Evolutionary conservation across 2,329 filamentous ascomycete genomes (phyloP).

Genomic region (Apiospora aurea): DNA sequence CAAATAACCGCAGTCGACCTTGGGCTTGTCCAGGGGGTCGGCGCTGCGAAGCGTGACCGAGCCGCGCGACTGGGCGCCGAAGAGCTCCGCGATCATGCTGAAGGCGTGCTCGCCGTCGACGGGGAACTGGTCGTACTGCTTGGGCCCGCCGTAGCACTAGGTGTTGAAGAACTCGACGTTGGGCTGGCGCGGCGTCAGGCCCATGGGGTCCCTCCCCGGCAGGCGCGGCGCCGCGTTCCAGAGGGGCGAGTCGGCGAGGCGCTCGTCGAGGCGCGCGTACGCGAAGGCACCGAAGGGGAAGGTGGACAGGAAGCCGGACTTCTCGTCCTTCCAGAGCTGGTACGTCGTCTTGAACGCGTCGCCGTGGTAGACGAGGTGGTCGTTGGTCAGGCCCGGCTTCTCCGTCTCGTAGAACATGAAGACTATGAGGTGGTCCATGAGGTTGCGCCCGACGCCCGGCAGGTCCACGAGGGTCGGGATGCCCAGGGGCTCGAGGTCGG

Average conservation of each 20-base stretch:
- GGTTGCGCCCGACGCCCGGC: slow-evolving; percentile 35
- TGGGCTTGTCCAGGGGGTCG: slow-evolving; percentile 58
- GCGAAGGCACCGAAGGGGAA: slow-evolving; percentile 71
- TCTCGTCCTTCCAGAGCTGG: slow-evolving; percentile 63
- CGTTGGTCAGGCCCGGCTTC: slow-evolving; percentile 59
- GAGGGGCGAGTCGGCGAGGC: slow-evolving; percentile 59
- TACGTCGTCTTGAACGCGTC: slow-evolving; percentile 59
- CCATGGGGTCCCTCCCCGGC: slow-evolving; percentile 68
- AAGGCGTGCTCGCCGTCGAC: slow-evolving; percentile 62
- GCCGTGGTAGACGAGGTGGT: slow-evolving; percentile 60
- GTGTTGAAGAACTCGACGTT: slow-evolving; percentile 70
- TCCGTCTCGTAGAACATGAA: slow-evolving; percentile 69
- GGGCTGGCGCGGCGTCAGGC: slow-evolving; percentile 61
- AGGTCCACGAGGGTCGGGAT: slow-evolving; percentile 30
- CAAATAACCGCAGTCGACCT: slow-evolving; percentile 66
- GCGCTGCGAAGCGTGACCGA: slow-evolving; percentile 57
- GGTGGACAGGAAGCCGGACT: slow-evolving; percentile 63
- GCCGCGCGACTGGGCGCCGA: slow-evolving; percentile 63
- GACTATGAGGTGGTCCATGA: slow-evolving; percentile 48
- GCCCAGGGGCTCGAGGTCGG: slow-evolving; percentile 42
- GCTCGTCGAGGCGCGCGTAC: slow-evolving; percentile 67
- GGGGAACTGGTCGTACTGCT: slow-evolving; percentile 62
- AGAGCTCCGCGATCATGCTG: slow-evolving; percentile 64
- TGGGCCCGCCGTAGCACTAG: slow-evolving; percentile 67
- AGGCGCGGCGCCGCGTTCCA: slow-evolving; percentile 59